These are phyloP conservation scores for Euphorbia tirucalli DNA, from an alignment of 345 rosid species.

Conservation along the genomic window DNA sequence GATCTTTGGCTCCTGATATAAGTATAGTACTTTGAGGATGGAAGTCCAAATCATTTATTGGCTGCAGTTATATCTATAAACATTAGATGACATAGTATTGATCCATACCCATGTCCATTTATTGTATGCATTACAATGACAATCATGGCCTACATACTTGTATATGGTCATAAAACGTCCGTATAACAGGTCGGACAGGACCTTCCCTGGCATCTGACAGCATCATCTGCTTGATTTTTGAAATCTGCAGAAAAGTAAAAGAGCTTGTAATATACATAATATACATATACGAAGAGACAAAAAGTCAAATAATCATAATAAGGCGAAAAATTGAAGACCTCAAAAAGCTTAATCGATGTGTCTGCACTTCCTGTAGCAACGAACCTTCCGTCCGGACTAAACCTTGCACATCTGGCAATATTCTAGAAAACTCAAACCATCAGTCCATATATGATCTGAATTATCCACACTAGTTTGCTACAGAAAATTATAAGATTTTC, in stretches of 20 bases:
- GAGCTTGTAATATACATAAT: background rate
- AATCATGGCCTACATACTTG: constrained; percentile 42
- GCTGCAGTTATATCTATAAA: constrained; percentile 40
- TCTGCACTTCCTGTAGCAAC: constrained; percentile 89
- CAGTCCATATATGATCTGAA: constrained; percentile 7
- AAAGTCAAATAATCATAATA: background rate
- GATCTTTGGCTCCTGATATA: constrained; percentile 74
- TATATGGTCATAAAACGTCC: constrained; percentile 81
- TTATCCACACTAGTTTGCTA: background rate
- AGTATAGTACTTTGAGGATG: constrained; percentile 74
- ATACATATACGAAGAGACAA: background rate
- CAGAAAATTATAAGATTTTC: background rate
- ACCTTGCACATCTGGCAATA: constrained; percentile 83
- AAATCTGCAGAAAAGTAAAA: constrained; percentile 40
- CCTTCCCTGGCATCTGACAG: constrained; percentile 59
- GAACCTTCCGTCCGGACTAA: constrained; percentile 81
- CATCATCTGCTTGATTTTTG: constrained; percentile 85
- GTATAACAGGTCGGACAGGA: constrained; percentile 63
- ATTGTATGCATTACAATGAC: too few species aligned
- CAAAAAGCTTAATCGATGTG: constrained; percentile 82
- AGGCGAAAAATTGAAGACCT: constrained; percentile 36
- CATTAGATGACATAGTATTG: constrained; percentile 18
- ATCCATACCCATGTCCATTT: background rate
- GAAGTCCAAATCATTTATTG: constrained; percentile 81
- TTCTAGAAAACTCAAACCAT: constrained; percentile 44